Conservation (phyloP, 2,329 filamentous ascomycete species). For the Colletotrichum lini region DNA sequence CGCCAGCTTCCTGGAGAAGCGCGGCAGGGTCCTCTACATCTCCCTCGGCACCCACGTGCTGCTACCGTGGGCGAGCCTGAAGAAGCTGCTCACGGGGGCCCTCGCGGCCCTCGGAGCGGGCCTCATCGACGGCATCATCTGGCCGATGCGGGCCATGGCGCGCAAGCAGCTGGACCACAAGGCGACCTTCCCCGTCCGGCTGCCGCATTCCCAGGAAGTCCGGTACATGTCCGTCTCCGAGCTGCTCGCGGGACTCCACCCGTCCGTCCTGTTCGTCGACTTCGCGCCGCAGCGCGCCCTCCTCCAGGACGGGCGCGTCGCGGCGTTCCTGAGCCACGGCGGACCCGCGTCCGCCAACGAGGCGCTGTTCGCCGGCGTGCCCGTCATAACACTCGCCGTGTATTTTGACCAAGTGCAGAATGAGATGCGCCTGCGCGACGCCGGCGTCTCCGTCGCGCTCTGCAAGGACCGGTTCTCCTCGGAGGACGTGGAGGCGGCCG, state of each 20-base stretch:
- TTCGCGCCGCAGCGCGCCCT: constrained; percentile 58
- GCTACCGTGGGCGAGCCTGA: constrained; percentile 49
- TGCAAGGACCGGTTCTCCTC: constrained; percentile 54
- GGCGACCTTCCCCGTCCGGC: too few species aligned
- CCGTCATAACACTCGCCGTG: constrained; percentile 53
- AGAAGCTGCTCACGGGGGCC: constrained; percentile 51
- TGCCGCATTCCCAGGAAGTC: too few species aligned
- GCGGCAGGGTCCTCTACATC: constrained; percentile 55
- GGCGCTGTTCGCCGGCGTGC: constrained; percentile 55
- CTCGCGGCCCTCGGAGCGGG: constrained; percentile 44
- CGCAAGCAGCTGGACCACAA: too few species aligned
- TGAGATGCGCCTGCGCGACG: constrained; percentile 51
- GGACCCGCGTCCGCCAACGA: constrained; percentile 60
- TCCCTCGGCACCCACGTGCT: constrained; percentile 59
- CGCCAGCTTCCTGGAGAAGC: constrained; percentile 50
- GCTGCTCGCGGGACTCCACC: constrained; percentile 49
- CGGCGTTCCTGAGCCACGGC: constrained; percentile 48
- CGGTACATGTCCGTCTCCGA: constrained; percentile 39
- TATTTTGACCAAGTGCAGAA: constrained; percentile 61
- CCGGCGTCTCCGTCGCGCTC: constrained; percentile 53
- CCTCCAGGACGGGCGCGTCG: too few species aligned
- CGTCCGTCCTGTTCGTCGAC: constrained; percentile 49
- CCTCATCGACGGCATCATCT: neutral
- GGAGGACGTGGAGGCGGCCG: constrained; percentile 48
- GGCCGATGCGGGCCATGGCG: neutral